Evolutionary conservation across 176 grass and related monocot species (phyloP), one percentile per base, ranked within the genome.

Genomic region (Juncus effusus): DNA sequence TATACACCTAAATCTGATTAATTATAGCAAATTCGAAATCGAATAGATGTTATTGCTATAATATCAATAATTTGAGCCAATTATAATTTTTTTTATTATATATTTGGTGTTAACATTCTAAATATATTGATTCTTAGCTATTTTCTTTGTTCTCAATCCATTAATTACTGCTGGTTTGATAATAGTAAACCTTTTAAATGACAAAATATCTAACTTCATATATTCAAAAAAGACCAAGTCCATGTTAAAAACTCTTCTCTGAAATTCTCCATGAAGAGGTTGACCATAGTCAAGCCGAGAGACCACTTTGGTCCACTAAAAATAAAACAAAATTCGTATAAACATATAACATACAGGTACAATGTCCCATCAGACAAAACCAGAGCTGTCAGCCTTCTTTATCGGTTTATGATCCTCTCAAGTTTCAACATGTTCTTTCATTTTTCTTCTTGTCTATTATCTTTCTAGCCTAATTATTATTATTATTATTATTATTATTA

Each of bases 321-420:
- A 47, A 47, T 6, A 47, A 47, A 47, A 47, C 44, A 60, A 72
- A 44, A 72, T 72, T 72, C 54, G 69, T 37, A 58, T 69, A 12
- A 3, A 38, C 52, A 57, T 57, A 36, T 13, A 55, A 38, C 52
- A 72, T 11, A 58, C 54, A 45, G 54, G 55, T 60, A 60, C 41
- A 35, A 59, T 38, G 68, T 72, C 68, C 37, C 68, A 42, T 59
- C 68, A 72, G 11, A 13, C 52, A 71, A 71, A 69, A 58, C 9
- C 52, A 42, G 54, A 57, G 54, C 56, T 9, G 67, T 72, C 68
- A 59, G 50, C 4, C 44, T 28, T 37, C 67, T 72, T 72, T 72
- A 59, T 72, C 4, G 54, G 10, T 2, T 10, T 9, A 1, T 10
- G 16, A 6, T 36, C 39, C 68, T 13, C 69, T 72, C 69, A 51